Evolutionary conservation across 2,329 filamentous ascomycete species (phyloP).

Genomic region (Hortaea werneckii): DNA sequence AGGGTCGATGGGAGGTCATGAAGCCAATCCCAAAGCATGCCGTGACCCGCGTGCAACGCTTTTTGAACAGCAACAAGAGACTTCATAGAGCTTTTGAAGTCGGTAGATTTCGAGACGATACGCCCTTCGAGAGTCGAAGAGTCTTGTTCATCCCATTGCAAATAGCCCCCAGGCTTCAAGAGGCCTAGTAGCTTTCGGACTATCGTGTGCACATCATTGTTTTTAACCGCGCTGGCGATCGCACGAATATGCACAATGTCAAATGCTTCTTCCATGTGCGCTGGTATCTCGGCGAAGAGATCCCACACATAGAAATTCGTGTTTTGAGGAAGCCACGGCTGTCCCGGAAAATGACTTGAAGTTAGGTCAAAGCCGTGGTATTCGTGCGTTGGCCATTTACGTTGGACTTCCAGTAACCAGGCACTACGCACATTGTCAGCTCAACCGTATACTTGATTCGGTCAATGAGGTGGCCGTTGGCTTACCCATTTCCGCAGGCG

Average conservation of each 20-base stretch:
- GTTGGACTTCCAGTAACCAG: conserved; percentile 8
- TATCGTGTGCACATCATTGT: conserved; percentile 10
- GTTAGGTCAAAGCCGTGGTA: conserved; percentile 10
- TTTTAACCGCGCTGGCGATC: conserved; percentile 4
- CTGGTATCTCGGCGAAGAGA: conserved; percentile 4
- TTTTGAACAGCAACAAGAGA: neutral
- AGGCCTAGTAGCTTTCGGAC: conserved; percentile 6
- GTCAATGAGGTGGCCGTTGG: neutral
- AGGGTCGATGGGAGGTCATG: neutral
- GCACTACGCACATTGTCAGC: conserved; percentile 1
- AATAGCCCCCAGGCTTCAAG: conserved; percentile 10
- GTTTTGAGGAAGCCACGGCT: conserved; percentile 4
- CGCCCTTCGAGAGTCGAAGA: neutral
- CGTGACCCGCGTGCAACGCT: neutral
- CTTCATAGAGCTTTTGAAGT: neutral
- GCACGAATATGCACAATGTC: conserved; percentile 8
- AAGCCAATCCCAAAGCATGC: conserved; percentile 2
- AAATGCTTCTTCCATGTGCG: conserved; percentile 4
- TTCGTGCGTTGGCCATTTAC: conserved; percentile 4
- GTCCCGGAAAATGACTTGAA: conserved; percentile 2
- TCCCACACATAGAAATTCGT: conserved; percentile 7
- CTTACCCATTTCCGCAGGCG: conserved; percentile 7
- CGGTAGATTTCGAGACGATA: neutral
- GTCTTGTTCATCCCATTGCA: conserved; percentile 11
- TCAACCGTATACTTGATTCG: neutral